Conservation (phyloP, 2,329 filamentous ascomycete species). For the Claviceps spartinae region DNA sequence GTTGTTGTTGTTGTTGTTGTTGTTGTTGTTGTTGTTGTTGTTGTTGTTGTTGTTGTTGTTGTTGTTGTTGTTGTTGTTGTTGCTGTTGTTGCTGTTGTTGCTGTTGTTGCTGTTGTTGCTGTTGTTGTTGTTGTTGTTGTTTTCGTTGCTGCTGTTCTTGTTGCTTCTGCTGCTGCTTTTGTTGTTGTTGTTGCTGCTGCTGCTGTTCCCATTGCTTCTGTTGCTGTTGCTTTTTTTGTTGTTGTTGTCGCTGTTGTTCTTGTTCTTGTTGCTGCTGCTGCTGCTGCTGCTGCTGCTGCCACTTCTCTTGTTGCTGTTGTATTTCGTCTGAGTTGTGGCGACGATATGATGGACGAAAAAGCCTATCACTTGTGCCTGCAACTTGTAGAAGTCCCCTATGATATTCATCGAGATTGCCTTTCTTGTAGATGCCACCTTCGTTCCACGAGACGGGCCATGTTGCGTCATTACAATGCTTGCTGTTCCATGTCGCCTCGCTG, state of each 20-base stretch:
- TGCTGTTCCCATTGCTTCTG: neutral
- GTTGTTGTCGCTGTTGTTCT: neutral
- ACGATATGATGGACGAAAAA: neutral
- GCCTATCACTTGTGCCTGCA: neutral
- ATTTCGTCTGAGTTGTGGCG: neutral
- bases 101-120: neutral
- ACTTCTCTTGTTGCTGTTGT: neutral
- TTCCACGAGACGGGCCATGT: too few relatives aligned
- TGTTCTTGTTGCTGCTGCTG: neutral
- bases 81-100: neutral
- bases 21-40: neutral
- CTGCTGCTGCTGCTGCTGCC: neutral
- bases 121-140: neutral
- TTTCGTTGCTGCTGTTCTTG: neutral
- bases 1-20: neutral
- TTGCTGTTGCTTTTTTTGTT: neutral
- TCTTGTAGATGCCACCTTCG: neutral
- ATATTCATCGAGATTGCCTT: neutral
- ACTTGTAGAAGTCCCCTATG: constrained; percentile 2
- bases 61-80: neutral
- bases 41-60: neutral
- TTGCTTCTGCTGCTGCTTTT: too few relatives aligned
- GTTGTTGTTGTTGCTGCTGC: neutral
- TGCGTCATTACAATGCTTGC: neutral
- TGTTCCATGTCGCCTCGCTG: neutral